Base-by-base conservation (phyloP, 169 alveolate species). In the Cryptosporidium baileyi region DNA sequence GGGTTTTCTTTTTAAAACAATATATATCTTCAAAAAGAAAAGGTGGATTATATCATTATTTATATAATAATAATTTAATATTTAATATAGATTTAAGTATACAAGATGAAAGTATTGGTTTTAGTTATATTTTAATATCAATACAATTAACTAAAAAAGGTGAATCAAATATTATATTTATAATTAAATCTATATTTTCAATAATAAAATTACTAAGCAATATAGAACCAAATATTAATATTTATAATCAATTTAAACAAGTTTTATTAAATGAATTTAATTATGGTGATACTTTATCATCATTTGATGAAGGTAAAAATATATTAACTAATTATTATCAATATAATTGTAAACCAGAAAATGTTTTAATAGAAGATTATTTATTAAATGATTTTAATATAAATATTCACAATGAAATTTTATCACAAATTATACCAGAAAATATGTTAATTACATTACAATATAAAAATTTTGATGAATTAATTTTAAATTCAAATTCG, bases 301-400 rank as follows among this genome's bases (percentile, higher is more conserved):
- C 13, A 0, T 6, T 11, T 15, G 26, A 45, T 3, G 62, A 65
- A n/a, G 17, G 54, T 30, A 28, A 52, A 8, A 22, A 51, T 7
- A 52, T 67, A 30, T 0, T 34, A 7, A n/a, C 3, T 7, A 2
- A 32, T 13, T 67, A 30, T 22, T 17, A 49, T 6, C 0, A 67
- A 8, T 52, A 34, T 22, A 59, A 54, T 1, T 67, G 67, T 34
- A 67, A 67, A 24, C 82, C 82, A 4, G 82, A 67, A 15, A 38
- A 67, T 4, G 67, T 74, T 3, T 52, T 74, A 34, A 30, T 34
- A n/a, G 19, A 2, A 5, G 6, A 51, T 17, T 30, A 13, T 43
- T 52, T 3, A n/a, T n/a, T 52, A 7, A 11, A 28, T 1, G 59
- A 74, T 6, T 36, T 52, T 36, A 57, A 54, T 11, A 45, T 19